Base-by-base conservation (phyloP, 2,329 filamentous ascomycete genomes). In the Calycina herbarum region DNA sequence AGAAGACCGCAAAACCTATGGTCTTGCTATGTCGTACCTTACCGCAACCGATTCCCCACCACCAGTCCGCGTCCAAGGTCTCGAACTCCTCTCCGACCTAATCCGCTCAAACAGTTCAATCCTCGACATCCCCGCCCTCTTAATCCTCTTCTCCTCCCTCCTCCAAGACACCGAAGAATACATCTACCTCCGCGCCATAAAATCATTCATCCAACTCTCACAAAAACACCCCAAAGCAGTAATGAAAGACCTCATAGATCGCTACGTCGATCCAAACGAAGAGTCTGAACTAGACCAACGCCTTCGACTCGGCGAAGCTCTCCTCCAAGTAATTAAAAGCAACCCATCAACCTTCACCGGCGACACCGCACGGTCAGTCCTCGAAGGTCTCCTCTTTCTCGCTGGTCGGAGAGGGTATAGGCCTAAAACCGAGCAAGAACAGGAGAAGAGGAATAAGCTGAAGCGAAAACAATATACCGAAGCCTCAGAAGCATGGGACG, bases 81-180 rank as follows among this genome's bases (percentile, higher is more conserved):
- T 91, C 8, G 85, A 85, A 59, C 78, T 91, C 1, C 76, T 91
- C 11, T 85, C 85, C 0, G 77, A 75, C 2, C 79, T 93, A 8
- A 83, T 93, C 48, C 69, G 80, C 29, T 76, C 82, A 0, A 78
- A 80, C 48, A 86, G 86, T 54, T 76, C 87, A 0, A 79, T 89
- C 10, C 75, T 93, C 17, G 89, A 93, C 72, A 82, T 92, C n/a
- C 86, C 86, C 0, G 83, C 87, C 1, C 80, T 87, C 2, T 79
- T 89, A 0, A 84, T 89, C 5, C 80, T 91, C 1, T 79, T 92
- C 62, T 86, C 87, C 0, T 86, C 84, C 10, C 80, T 92, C 0
- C 79, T 92, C 1, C 82, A 84, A 66, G 88, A 91, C 59, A 79
- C 82, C 5, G 90, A 93, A 64, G 89, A 91, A 64, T 93, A 89